A percentile compares a stretch with the other conserved stretches of the same genome.
Conservation (phyloP, 371 early-diverging fungal species). For the Rhizopus arrhizus region DNA sequence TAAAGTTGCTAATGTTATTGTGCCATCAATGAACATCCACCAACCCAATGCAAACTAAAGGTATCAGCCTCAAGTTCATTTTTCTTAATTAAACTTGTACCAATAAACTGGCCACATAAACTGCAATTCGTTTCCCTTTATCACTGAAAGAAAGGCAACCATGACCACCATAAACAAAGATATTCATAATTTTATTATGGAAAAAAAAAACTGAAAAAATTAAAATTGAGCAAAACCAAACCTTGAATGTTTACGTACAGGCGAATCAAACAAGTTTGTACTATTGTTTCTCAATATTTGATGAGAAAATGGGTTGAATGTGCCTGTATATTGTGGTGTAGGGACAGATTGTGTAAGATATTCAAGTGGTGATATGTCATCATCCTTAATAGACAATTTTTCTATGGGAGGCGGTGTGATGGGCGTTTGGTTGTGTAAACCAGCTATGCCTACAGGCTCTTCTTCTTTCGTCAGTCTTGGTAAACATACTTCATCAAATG, state of each 20-base stretch:
- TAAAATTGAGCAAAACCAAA: constrained; percentile 51
- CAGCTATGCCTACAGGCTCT: constrained; percentile 38
- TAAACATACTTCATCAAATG: constrained; percentile 30
- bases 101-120: constrained; percentile 56
- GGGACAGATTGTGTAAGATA: constrained; percentile 37
- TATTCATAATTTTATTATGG: not conserved
- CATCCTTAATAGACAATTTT: not conserved
- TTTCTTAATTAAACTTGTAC: constrained; percentile 25
- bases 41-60: constrained; percentile 75
- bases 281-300: constrained; percentile 39
- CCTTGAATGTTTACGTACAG: constrained; percentile 48
- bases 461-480: constrained; percentile 25
- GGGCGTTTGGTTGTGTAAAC: constrained; percentile 17
- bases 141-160: constrained; percentile 34
- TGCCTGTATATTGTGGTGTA: constrained; percentile 39
- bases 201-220: constrained; percentile 1
- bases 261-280: constrained; percentile 33
- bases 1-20: constrained; percentile 36
- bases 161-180: constrained; percentile 6
- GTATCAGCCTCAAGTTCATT: not conserved
- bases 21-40: constrained; percentile 82
- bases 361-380: constrained; percentile 34
- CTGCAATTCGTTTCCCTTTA: constrained; percentile 46
- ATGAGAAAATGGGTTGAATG: constrained; percentile 50
- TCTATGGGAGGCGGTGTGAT: constrained; percentile 5